Evolutionary conservation across 2,329 filamentous ascomycete genomes (phyloP).

Genomic region (Cercospora janseana): DNA sequence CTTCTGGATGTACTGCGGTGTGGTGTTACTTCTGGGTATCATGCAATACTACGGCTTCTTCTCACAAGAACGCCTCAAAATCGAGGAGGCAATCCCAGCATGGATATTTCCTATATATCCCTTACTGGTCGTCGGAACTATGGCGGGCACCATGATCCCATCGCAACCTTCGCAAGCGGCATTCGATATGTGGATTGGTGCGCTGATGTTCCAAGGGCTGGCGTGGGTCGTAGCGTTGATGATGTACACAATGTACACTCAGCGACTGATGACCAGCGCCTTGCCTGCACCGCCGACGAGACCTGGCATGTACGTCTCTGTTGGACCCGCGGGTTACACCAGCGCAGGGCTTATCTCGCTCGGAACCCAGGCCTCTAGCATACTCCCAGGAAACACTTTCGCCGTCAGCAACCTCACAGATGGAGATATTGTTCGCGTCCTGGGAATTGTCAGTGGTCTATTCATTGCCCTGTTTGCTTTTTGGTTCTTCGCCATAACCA

Average conservation of each 20-base stretch:
- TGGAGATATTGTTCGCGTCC: constrained; percentile 41
- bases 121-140: neutral
- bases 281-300: constrained; percentile 44
- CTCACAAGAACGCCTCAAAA: neutral
- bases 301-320: constrained; percentile 55
- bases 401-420: constrained; percentile 35
- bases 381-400: constrained; percentile 39
- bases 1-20: neutral
- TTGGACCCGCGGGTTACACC: constrained; percentile 49
- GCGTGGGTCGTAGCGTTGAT: constrained; percentile 47
- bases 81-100: neutral
- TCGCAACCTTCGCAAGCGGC: constrained; percentile 44
- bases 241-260: constrained; percentile 48
- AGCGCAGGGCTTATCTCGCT: constrained; percentile 49
- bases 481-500: constrained; percentile 52
- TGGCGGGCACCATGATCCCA: constrained; percentile 3
- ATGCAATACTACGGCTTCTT: neutral
- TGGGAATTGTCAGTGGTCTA: constrained; percentile 45
- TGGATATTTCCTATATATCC: neutral
- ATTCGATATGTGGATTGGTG: constrained; percentile 45
- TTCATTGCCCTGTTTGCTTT: constrained; percentile 52
- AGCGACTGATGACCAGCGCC: constrained; percentile 42
- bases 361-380: constrained; percentile 42
- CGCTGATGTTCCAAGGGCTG: constrained; percentile 47
- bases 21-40: neutral